Conservation (phyloP, 2,329 filamentous ascomycete species). For the Blastomyces silverae region DNA sequence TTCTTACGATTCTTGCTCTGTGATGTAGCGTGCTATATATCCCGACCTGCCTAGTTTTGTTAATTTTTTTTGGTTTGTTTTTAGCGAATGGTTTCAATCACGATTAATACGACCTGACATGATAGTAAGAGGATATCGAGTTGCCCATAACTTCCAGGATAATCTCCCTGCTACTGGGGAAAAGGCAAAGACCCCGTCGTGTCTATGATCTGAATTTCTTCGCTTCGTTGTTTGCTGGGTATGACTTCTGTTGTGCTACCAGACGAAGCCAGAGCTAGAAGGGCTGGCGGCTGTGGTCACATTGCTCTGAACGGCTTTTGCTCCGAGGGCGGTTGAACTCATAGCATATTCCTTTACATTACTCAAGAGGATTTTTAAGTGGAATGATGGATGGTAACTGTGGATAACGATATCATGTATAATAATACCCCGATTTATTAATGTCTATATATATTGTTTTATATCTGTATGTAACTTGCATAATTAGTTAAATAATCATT, state of each 20-base stretch:
- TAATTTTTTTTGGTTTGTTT: neutral
- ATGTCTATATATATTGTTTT: neutral
- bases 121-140: neutral
- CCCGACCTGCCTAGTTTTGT: neutral
- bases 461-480: neutral
- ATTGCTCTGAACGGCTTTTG: neutral
- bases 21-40: constrained; percentile 17
- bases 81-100: neutral
- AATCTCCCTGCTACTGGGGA: neutral
- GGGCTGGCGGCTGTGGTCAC: neutral
- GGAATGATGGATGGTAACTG: neutral
- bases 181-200: neutral
- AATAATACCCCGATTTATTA: constrained; percentile 1
- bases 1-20: constrained; percentile 45
- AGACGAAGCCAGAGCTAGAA: neutral
- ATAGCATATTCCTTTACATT: neutral
- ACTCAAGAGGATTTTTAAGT: no score
- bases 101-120: neutral
- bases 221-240: neutral
- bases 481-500: neutral
- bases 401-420: constrained; percentile 1
- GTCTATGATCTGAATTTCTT: neutral
- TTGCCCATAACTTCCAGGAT: neutral
- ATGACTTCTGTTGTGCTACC: neutral
- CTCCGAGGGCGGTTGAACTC: neutral